phyloP scores from a whole-genome alignment of 306 rosid genomes.

The Leucaena leucocephala region DNA sequence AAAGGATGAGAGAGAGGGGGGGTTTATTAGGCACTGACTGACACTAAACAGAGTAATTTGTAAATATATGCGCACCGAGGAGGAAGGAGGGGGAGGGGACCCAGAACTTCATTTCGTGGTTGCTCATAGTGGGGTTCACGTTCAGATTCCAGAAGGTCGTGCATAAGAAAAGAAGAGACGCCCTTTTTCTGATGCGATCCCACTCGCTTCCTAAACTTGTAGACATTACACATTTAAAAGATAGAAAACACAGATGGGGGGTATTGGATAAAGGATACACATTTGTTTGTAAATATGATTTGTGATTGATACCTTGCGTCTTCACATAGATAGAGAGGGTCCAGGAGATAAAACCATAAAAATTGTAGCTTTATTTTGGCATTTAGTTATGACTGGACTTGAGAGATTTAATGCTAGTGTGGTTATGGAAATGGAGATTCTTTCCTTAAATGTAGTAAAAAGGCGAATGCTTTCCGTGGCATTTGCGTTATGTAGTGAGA shows the following conservation, averaged over 20 bases:
- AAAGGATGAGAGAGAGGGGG: constrained; percentile 28
- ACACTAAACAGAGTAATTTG: constrained; percentile 5
- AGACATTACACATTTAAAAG: neutral
- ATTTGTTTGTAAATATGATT: neutral
- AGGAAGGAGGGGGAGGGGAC: constrained; percentile 20
- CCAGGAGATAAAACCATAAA: neutral
- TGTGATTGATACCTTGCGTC: constrained; percentile 6
- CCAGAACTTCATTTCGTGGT: constrained; percentile 11
- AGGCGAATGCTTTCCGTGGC: constrained; percentile 51
- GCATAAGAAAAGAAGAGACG: neutral
- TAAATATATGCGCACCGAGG: constrained; percentile 37
- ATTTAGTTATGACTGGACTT: neutral
- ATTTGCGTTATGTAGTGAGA: constrained; percentile 22
- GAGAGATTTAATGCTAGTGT: neutral
- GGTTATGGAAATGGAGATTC: constrained; percentile 37
- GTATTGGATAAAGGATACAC: neutral
- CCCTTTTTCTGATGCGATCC: constrained; percentile 20
- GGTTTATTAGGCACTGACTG: constrained; percentile 15
- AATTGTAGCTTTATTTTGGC: neutral
- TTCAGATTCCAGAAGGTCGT: constrained; percentile 35
- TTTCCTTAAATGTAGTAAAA: constrained; percentile 42
- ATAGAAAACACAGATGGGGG: neutral
- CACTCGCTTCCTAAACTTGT: constrained; percentile 7
- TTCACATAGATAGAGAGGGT: neutral
- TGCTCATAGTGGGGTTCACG: constrained; percentile 40